Base-by-base conservation (phyloP, 306 rosid species). In the Hippophae rhamnoides region DNA sequence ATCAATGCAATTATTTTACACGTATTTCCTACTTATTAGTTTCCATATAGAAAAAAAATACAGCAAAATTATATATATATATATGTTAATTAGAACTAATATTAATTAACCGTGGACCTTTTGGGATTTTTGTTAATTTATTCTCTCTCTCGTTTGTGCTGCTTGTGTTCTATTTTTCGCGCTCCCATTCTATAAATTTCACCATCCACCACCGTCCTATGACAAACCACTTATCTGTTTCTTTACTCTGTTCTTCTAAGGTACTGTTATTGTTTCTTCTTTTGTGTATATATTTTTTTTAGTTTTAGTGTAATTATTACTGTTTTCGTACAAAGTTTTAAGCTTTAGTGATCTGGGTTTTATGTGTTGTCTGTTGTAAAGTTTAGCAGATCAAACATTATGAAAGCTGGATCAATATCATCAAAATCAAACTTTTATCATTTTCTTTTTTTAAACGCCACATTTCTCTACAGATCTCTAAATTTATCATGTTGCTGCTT, bases 161-260 rank as follows among this genome's bases (percentile, higher is more conserved):
- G 42, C 4, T 40, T 49, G n/a, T 25, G 55, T 43, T 3, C 26
- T 10, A 56, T 1, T 13, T 40, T 58, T 64, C 57, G 50, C 52
- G 61, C 60, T 45, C 23, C 48, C 26, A 6, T 54, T 47, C 77
- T 66, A 66, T 61, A 72, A 72, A 72, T 56, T 8, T 13, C 45
- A 55, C 47, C 65, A 31, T 31, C 38, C 5, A 53, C 3, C 60
- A 18, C 58, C 56, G 9, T 41, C 61, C 55, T 10, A 7, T 31
- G 6, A 10, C 54, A 47, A 65, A 61, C 11, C 66, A 64, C 70
- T 12, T 12, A 49, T 52, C 9, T 44, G 18, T 31, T 31, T 9
- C 31, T 1, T 47, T 58, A 40, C 31, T 59, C 45, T 11, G 6
- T 64, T 31, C 27, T 3, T 8, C n/a, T 49, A 59, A 46, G 72